Base-by-base conservation (phyloP, 139 green algal species). In the Coelastrella sp. region DNA sequence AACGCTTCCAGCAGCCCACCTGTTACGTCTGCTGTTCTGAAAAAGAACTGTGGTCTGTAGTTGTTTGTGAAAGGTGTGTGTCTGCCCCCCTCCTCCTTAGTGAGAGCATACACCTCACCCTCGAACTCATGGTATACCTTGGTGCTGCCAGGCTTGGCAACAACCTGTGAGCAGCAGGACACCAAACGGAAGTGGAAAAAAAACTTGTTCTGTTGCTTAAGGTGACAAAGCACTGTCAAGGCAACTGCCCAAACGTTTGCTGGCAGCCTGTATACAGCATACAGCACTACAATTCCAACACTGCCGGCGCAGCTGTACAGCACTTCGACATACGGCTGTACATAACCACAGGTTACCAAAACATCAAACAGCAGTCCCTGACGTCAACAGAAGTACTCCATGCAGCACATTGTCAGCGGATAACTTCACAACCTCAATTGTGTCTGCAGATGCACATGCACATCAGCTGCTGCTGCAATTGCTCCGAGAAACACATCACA, bases 1-100 rank as follows among this genome's bases (percentile, higher is more conserved):
- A 78, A 25, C 14, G 63, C 11, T 70, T 15, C 11, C 11, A 20
- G 63, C 6, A 56, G 79, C 81, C 11, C 57, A 89, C 84, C 84
- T 68, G 84, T 89, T 17, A 89, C 56, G 56, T 89, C 84, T 82
- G 84, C 84, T 72, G 84, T 89, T 25, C 98, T 93, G 89, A 99
- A 96, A 95, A 98, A 99, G 94, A 99, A 99, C 92, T 99, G 97
- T 17, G 98, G 98, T 84, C 96, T 96, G 96, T 99, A 99, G 93
- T 99, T 99, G 88, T 93, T 95, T 89, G 99, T 99, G 95, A 99
- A 99, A 78, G 98, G 98, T 24, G 96, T 99, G 95, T 99, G 98
- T 49, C 98, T 94, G 20, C 98, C 98, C 56, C 98, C 98, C 97
- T 99, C 98, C 85, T 99, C 98, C 95, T 99, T 99, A 79, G 94